Conservation (phyloP, 768 basidiomycete genomes). For the Trametes elegans region DNA sequence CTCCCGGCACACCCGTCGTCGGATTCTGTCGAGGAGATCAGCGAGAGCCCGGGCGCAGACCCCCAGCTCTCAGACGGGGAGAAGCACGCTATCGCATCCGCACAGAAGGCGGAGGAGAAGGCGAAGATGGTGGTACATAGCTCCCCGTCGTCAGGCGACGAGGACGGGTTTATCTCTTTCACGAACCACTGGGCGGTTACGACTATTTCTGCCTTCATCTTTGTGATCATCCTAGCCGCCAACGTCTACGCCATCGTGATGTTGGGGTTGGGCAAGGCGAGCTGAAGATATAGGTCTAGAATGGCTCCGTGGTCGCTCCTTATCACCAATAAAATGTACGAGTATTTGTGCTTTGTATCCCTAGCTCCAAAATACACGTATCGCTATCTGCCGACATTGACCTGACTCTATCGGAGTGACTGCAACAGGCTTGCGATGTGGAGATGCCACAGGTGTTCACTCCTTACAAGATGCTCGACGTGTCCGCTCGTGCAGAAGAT, state of each 20-base stretch:
- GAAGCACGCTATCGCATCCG: background rate
- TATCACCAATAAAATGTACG: too few species aligned
- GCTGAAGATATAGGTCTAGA: background rate
- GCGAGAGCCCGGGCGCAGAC: slow-evolving; percentile 26
- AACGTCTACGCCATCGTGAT: slow-evolving; percentile 74
- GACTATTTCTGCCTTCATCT: slow-evolving; percentile 51
- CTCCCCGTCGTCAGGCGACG: slow-evolving; percentile 4
- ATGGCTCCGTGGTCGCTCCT: too few species aligned
- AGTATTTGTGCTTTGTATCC: too few species aligned
- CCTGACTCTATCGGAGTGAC: too few species aligned
- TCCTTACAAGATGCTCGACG: too few species aligned
- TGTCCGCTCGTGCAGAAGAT: too few species aligned
- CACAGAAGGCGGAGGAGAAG: slow-evolving; percentile 16
- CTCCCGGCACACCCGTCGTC: background rate
- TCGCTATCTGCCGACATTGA: too few species aligned
- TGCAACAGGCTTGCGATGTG: too few species aligned
- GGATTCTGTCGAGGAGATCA: background rate
- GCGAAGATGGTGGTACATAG: background rate
- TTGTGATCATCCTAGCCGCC: slow-evolving; percentile 62
- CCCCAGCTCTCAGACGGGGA: background rate
- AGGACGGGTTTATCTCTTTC: slow-evolving; percentile 49
- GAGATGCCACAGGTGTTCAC: too few species aligned
- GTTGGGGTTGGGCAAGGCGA: slow-evolving; percentile 41
- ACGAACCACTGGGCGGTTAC: slow-evolving; percentile 56
- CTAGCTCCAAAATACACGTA: too few species aligned